Evolutionary conservation across 805 yeast genomes (phyloP).

Genomic region (Candida easanensis): DNA sequence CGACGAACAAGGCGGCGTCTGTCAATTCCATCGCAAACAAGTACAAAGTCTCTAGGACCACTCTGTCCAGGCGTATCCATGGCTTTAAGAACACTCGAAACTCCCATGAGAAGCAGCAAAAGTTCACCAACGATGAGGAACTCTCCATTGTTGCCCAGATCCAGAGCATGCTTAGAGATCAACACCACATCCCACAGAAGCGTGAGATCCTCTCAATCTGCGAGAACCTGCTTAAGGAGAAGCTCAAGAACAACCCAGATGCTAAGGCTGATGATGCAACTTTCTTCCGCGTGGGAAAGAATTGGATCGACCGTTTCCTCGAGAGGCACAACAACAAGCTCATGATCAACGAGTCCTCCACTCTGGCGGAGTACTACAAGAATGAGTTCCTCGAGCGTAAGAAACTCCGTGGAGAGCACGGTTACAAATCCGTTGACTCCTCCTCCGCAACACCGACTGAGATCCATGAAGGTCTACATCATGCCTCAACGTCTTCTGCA

Average conservation of each 20-base stretch:
- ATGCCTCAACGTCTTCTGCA: conserved; percentile 3
- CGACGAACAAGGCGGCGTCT: conserved; percentile 26
- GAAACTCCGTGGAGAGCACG: conserved; percentile 23
- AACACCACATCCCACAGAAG: conserved; percentile 26
- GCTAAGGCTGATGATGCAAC: conserved; percentile 8
- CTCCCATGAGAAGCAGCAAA: conserved; percentile 30
- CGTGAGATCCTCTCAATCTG: conserved; percentile 25
- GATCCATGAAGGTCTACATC: conserved; percentile 4
- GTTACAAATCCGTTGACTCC: conserved; percentile 14
- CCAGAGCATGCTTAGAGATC: conserved; percentile 21
- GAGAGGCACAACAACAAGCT: conserved; percentile 28
- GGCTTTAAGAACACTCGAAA: conserved; percentile 30
- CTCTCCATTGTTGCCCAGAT: conserved; percentile 19
- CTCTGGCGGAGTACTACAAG: conserved; percentile 28
- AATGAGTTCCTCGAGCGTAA: conserved; percentile 27
- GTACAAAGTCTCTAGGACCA: conserved; percentile 26
- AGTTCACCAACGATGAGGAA: conserved; percentile 29
- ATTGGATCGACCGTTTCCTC: conserved; percentile 29
- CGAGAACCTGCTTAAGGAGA: conserved; percentile 23
- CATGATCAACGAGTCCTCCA: conserved; percentile 21
- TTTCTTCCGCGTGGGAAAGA: conserved; percentile 28
- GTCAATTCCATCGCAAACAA: conserved; percentile 30
- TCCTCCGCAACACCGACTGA: conserved; percentile 16
- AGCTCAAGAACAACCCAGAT: conserved; percentile 17
- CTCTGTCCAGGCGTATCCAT: conserved; percentile 28